Evolutionary conservation across 192 early-diverging fungal genomes (phyloP).

Genomic region (Backusella australiensis): DNA sequence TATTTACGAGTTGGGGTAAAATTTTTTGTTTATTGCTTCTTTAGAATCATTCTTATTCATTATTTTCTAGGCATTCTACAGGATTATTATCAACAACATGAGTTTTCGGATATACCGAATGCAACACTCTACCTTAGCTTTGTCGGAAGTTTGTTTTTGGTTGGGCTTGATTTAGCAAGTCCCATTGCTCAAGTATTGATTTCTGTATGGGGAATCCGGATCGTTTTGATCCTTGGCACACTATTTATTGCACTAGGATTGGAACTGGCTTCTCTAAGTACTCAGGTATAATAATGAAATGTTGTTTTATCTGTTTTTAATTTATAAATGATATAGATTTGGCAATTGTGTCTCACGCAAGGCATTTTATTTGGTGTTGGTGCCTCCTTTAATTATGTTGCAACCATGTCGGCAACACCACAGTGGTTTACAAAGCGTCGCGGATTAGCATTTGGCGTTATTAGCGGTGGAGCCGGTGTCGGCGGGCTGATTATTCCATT

Average conservation of each 20-base stretch:
- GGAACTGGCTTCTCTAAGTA: slow-evolving; percentile 11
- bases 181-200: slow-evolving; percentile 19
- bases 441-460: slow-evolving; percentile 53
- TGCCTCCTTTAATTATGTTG: slow-evolving; percentile 21
- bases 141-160: slow-evolving; percentile 18
- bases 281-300: slow-evolving; percentile 4
- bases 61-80: slow-evolving; percentile 23
- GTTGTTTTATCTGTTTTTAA: background rate
- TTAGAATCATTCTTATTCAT: background rate
- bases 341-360: slow-evolving; percentile 61
- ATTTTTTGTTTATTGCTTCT: background rate
- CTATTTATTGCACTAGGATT: slow-evolving; percentile 11
- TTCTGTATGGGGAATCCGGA: slow-evolving; percentile 4
- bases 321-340: slow-evolving; percentile 31
- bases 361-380: slow-evolving; percentile 57
- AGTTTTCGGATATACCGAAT: slow-evolving; percentile 13
- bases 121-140: slow-evolving; percentile 13
- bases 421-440: slow-evolving; percentile 58
- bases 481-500: slow-evolving; percentile 67
- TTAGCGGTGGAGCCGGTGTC: slow-evolving; percentile 61
- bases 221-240: slow-evolving; percentile 7
- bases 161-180: slow-evolving; percentile 5
- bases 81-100: slow-evolving; percentile 25
- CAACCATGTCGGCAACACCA: slow-evolving; percentile 37
- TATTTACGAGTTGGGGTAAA: slow-evolving; percentile 1